Percentiles rank a stretch among this genome's conserved stretches.
phyloP scores from a whole-genome alignment of 31 red algal genomes.

The Endocladia muricata region DNA sequence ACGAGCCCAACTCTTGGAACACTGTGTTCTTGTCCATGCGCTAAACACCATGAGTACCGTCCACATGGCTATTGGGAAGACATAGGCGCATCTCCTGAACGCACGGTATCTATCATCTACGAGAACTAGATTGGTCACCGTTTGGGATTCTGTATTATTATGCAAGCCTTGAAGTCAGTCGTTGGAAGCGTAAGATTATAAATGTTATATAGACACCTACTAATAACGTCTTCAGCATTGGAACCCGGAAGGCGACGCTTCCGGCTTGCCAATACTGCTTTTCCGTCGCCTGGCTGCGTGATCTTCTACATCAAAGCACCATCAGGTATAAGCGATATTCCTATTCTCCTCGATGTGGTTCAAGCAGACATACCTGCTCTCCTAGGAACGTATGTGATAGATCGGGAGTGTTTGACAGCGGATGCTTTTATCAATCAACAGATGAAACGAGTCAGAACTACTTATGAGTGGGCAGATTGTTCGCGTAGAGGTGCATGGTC shows the following conservation, averaged over 20 bases:
- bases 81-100: not conserved
- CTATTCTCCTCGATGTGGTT: slow-evolving; percentile 21
- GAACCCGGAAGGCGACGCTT: not conserved
- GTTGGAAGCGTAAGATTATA: slow-evolving; percentile 1
- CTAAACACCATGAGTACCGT: too few species aligned
- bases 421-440: slow-evolving; percentile 21
- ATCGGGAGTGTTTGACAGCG: slow-evolving; percentile 20
- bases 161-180: slow-evolving; percentile 18
- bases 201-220: not conserved
- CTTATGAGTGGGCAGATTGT: too few species aligned
- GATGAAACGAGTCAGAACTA: not conserved
- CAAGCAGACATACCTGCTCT: slow-evolving; percentile 37
- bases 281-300: slow-evolving; percentile 2
- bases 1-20: too few species aligned
- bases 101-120: not conserved
- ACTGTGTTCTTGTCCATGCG: too few species aligned
- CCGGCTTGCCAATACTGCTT: slow-evolving; percentile 2
- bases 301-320: not conserved
- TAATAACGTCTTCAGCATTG: not conserved
- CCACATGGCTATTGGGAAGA: too few species aligned
- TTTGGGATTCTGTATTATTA: slow-evolving; percentile 33
- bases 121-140: not conserved
- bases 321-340: not conserved
- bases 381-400: slow-evolving; percentile 32
- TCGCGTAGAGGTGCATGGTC: too few species aligned